Percentiles rank a stretch among this genome's conserved stretches.
phyloP scores from a whole-genome alignment of 805 yeast species.

The Candida coleopterorum region DNA sequence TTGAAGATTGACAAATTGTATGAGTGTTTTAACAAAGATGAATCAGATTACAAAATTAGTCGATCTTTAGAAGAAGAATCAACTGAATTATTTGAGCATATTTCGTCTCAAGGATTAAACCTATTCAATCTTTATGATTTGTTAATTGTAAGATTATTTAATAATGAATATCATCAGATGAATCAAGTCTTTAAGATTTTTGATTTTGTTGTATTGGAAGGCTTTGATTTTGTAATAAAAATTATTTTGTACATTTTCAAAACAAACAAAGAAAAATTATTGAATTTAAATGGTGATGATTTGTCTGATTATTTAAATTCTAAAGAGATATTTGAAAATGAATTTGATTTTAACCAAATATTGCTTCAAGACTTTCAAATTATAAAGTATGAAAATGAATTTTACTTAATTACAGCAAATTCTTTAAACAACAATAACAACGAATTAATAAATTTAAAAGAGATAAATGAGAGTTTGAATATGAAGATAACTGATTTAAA shows the following conservation, averaged over 20 bases:
- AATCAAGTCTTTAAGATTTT: conserved; percentile 14
- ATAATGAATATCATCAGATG: conserved; percentile 8
- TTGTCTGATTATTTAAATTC: conserved; percentile 17
- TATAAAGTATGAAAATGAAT: conserved; percentile 35
- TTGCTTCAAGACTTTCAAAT: conserved; percentile 20
- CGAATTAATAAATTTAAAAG: conserved; percentile 35
- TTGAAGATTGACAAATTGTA: conserved; percentile 28
- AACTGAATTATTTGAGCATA: conserved; percentile 24
- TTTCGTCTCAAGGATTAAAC: conserved; percentile 33
- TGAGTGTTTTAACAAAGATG: conserved; percentile 23
- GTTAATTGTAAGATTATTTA: conserved; percentile 17
- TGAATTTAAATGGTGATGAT: conserved; percentile 20
- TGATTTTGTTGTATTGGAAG: conserved; percentile 38
- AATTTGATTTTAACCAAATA: conserved; percentile 11
- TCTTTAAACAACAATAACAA: conserved; percentile 32
- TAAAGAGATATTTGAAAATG: conserved; percentile 13
- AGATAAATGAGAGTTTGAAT: conserved; percentile 30
- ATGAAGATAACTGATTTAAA: conserved; percentile 23
- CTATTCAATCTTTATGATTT: conserved; percentile 17
- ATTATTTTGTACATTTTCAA: conserved; percentile 21
- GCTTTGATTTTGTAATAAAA: conserved; percentile 31
- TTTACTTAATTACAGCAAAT: conserved; percentile 34
- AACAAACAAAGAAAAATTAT: conserved; percentile 13
- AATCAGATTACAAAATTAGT: conserved; percentile 31
- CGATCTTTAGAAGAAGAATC: conserved; percentile 33